Percentiles rank a stretch among this genome's conserved stretches.
These are phyloP conservation scores for Umbelopsis ramanniana DNA, from an alignment of 192 early-diverging fungal genomes.

Conservation along the genomic window DNA sequence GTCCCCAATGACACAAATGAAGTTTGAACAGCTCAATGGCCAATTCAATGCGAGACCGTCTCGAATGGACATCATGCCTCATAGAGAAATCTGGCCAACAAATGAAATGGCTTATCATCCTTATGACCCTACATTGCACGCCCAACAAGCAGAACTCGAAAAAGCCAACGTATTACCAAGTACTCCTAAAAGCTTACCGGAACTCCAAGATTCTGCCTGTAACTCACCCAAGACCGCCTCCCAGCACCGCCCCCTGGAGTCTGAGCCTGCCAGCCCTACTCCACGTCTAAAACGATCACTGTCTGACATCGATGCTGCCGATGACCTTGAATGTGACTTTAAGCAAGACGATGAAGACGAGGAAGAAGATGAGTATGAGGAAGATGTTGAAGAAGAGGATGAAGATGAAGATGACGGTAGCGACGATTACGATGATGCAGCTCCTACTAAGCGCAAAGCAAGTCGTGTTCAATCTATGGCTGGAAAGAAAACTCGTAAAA, in stretches of 20 bases:
- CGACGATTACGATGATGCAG: constrained; percentile 5
- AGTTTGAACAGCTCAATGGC: background rate
- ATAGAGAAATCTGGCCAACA: background rate
- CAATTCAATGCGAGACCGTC: background rate
- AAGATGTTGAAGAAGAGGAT: background rate
- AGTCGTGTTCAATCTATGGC: background rate
- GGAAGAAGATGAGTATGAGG: background rate
- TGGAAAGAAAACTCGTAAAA: constrained; percentile 32
- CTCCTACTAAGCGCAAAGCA: background rate
- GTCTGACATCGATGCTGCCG: background rate
- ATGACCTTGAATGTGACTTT: constrained; percentile 13
- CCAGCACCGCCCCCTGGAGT: background rate
- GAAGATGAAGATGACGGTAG: constrained; percentile 18
- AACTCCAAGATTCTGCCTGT: background rate
- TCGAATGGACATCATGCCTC: background rate
- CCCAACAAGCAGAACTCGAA: background rate
- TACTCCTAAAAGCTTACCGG: background rate
- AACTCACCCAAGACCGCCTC: background rate
- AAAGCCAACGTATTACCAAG: background rate
- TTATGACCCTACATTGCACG: background rate
- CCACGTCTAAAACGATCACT: background rate
- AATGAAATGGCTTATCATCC: background rate
- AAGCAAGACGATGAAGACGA: background rate
- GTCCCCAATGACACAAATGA: background rate
- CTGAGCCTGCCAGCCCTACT: background rate